phyloP scores from a whole-genome alignment of 192 early-diverging fungal species.

The Helicostylum pulchrum region DNA sequence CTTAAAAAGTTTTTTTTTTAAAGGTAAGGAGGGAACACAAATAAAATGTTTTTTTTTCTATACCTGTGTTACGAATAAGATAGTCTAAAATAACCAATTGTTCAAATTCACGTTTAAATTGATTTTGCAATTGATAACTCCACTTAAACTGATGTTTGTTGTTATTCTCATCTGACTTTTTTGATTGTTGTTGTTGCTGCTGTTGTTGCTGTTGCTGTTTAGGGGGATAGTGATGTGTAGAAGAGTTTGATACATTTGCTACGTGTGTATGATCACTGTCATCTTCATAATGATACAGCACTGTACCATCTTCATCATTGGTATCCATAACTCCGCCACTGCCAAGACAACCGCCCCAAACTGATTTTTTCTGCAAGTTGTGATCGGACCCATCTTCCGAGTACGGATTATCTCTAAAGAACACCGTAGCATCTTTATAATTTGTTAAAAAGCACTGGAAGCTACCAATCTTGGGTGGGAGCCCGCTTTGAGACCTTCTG shows the following conservation, averaged over 20 bases:
- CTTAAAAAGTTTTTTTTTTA: constrained; percentile 20
- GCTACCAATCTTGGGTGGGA: constrained; percentile 77
- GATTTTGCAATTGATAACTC: constrained; percentile 45
- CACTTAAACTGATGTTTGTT: constrained; percentile 34
- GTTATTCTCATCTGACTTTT: constrained; percentile 17
- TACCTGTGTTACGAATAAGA: constrained; percentile 87
- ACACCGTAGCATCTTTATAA: constrained; percentile 80
- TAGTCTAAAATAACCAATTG: constrained; percentile 83
- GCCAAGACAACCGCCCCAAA: constrained; percentile 26
- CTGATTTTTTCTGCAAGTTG: neutral
- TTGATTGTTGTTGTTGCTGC: neutral
- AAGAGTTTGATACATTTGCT: neutral
- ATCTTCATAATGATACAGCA: constrained; percentile 10
- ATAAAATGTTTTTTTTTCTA: constrained; percentile 5
- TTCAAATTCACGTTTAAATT: constrained; percentile 71
- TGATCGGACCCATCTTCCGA: constrained; percentile 9
- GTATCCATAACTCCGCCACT: neutral
- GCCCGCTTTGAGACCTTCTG: constrained; percentile 44
- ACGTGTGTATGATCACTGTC: constrained; percentile 8
- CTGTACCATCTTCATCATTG: neutral
- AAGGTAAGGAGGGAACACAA: neutral
- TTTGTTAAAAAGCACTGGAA: constrained; percentile 84
- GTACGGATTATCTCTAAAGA: constrained; percentile 69
- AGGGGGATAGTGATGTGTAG: neutral
- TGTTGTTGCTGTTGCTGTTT: neutral